Percentiles rank a stretch among this genome's conserved stretches.
phyloP scores from a whole-genome alignment of 441 rosid species.

The Gossypium trilobum region DNA sequence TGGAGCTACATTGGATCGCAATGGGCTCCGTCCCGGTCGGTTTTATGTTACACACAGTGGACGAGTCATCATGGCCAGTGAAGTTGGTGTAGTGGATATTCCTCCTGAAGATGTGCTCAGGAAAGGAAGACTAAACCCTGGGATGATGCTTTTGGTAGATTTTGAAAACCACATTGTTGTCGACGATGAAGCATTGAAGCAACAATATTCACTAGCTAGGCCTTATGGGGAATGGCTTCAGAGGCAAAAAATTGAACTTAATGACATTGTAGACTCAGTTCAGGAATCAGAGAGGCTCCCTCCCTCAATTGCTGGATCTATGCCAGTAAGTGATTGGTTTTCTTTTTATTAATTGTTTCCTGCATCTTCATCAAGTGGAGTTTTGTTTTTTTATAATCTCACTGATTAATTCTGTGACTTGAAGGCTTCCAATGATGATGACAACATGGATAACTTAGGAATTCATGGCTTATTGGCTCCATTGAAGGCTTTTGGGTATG shows the following conservation, averaged over 20 bases:
- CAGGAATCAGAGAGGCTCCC: constrained; percentile 44
- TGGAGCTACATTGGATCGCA: constrained; percentile 98
- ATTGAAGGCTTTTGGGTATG: constrained; percentile 95
- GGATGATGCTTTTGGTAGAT: constrained; percentile 99
- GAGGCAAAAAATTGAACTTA: constrained; percentile 82
- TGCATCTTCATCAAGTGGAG: background rate
- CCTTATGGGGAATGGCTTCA: constrained; percentile 94
- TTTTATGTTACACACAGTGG: constrained; percentile 86
- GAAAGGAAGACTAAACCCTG: constrained; percentile 98
- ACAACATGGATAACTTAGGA: constrained; percentile 83
- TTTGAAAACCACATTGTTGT: constrained; percentile 93
- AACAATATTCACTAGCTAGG: constrained; percentile 82
- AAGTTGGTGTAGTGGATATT: constrained; percentile 96
- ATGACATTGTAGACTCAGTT: constrained; percentile 64
- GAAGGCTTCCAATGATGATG: constrained; percentile 69
- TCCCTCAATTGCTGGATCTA: constrained; percentile 67
- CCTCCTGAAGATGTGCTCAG: constrained; percentile 90
- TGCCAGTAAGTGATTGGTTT: constrained; percentile 36
- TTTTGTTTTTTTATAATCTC: background rate
- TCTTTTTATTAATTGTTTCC: background rate
- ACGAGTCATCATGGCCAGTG: constrained; percentile 95
- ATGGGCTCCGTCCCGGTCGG: constrained; percentile 98
- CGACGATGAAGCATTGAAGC: constrained; percentile 91
- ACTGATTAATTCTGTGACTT: constrained; percentile 14
- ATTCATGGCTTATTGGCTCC: constrained; percentile 89